These are phyloP conservation scores for Ilex paraguariensis DNA, from an alignment of 305 asterid genomes.

Conservation along the genomic window DNA sequence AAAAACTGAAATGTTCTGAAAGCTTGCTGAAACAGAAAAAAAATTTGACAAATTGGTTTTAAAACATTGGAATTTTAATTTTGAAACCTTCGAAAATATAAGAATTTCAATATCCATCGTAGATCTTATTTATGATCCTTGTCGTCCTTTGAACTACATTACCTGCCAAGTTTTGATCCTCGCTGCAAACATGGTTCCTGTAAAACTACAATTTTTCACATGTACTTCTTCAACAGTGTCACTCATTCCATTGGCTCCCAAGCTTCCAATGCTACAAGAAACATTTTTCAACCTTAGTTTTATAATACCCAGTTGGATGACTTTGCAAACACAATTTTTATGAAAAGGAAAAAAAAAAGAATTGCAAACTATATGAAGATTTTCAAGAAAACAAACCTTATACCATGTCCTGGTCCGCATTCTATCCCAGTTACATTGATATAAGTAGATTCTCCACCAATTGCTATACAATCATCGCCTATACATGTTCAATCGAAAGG, in stretches of 20 bases:
- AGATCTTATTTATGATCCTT: too few species aligned
- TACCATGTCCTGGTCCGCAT: background rate
- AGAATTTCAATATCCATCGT: too few species aligned
- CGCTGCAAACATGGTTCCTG: background rate
- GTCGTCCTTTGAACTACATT: background rate
- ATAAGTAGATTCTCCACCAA: background rate
- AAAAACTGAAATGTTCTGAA: too few species aligned
- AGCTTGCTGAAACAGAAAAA: too few species aligned
- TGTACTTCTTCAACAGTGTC: background rate
- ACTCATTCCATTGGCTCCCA: background rate
- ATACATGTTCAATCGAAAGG: background rate
- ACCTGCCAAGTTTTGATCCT: conserved; percentile 2
- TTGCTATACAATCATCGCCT: background rate
- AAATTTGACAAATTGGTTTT: too few species aligned
- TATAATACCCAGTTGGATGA: too few species aligned
- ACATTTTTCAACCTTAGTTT: background rate
- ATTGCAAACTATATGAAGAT: background rate
- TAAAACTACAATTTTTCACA: background rate
- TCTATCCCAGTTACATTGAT: background rate
- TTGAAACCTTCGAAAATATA: too few species aligned
- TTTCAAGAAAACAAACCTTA: background rate
- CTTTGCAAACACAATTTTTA: too few species aligned
- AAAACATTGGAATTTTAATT: too few species aligned
- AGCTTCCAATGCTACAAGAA: background rate
- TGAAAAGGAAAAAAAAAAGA: too few species aligned